These are phyloP conservation scores for Amanita molliuscula DNA, from an alignment of 768 basidiomycete genomes.

Conservation along the genomic window DNA sequence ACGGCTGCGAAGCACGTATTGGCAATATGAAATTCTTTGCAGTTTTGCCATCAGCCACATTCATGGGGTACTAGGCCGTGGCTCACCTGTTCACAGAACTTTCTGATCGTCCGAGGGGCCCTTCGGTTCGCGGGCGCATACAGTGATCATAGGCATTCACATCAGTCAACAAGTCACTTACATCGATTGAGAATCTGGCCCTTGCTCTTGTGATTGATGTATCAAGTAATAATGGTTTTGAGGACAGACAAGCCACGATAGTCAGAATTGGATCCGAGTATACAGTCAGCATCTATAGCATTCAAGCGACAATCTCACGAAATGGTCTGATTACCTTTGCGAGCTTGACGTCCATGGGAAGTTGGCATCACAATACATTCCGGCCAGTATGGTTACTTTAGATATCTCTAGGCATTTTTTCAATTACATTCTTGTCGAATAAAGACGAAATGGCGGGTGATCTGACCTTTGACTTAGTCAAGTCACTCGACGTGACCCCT, in stretches of 20 bases:
- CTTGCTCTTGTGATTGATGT: conserved; percentile 37
- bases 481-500: too few relatives aligned
- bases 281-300: conserved; percentile 73
- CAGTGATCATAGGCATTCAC: conserved; percentile 65
- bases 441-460: too few relatives aligned
- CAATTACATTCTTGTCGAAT: too few relatives aligned
- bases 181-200: conserved; percentile 52
- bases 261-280: conserved; percentile 78
- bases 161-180: conserved; percentile 83
- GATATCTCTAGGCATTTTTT: too few relatives aligned
- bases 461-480: too few relatives aligned
- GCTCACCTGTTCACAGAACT: conserved; percentile 65
- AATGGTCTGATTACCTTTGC: conserved; percentile 48
- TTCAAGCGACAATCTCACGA: background rate
- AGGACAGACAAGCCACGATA: conserved; percentile 73
- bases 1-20: conserved; percentile 31
- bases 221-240: conserved; percentile 66
- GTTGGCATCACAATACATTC: too few relatives aligned
- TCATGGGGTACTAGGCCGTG: background rate
- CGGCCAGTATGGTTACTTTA: too few relatives aligned
- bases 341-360: conserved; percentile 83
- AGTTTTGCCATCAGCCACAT: background rate
- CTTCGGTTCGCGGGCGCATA: conserved; percentile 35
- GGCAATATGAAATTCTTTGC: conserved; percentile 74
- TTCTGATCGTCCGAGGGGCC: conserved; percentile 31